Conservation (phyloP, 73 alveolate species). For the Diophrys sp. region DNA sequence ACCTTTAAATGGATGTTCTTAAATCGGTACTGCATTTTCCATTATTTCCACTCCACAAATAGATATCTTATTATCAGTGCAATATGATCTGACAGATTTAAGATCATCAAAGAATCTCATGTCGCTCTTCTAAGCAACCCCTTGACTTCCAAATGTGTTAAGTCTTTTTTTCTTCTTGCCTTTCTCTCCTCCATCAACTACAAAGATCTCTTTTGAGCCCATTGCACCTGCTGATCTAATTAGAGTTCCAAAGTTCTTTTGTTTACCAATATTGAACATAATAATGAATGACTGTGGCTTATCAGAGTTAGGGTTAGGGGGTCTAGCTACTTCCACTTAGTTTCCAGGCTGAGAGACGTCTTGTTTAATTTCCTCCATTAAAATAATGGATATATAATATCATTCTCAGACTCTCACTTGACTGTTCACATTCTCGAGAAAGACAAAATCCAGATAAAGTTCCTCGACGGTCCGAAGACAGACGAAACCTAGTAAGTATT, state of each 20-base stretch:
- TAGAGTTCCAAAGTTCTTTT: slow-evolving; percentile 65
- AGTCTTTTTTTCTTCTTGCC: no score
- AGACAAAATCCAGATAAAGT: slow-evolving; percentile 47
- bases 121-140: slow-evolving; percentile 52
- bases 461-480: slow-evolving; percentile 73
- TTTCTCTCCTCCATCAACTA: slow-evolving; percentile 41
- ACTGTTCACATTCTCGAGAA: slow-evolving; percentile 28
- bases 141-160: slow-evolving; percentile 60
- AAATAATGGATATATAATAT: slow-evolving; percentile 49
- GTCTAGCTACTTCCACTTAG: no score
- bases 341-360: no score
- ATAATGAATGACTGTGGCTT: slow-evolving; percentile 24
- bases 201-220: slow-evolving; percentile 58
- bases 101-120: slow-evolving; percentile 63
- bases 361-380: no score
- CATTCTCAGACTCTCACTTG: slow-evolving; percentile 74
- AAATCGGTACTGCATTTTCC: slow-evolving; percentile 75
- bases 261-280: slow-evolving; percentile 47
- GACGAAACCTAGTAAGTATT: slow-evolving; percentile 61
- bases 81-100: slow-evolving; percentile 62
- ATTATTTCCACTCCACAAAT: slow-evolving; percentile 90
- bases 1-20: slow-evolving; percentile 70
- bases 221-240: slow-evolving; percentile 76
- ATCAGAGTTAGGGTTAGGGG: no score
- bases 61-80: slow-evolving; percentile 43